These are phyloP conservation scores for Ophiognomonia clavigignenti-juglandacearum DNA, from an alignment of 2,329 filamentous ascomycete species.

Conservation along the genomic window DNA sequence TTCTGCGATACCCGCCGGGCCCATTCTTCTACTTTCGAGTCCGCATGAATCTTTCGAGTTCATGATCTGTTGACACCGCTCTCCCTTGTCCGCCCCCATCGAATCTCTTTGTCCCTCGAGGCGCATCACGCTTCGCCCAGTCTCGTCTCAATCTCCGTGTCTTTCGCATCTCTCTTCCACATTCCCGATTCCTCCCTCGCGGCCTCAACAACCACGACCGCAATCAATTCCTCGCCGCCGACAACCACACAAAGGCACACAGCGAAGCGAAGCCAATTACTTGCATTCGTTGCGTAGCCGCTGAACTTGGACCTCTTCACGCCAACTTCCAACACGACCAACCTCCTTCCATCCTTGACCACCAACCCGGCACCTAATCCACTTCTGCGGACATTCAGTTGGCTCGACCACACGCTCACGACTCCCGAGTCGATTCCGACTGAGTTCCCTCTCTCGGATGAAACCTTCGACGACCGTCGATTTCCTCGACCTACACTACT, in stretches of 20 bases:
- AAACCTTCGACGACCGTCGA: conserved; percentile 14
- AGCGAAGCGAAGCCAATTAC: too few species aligned
- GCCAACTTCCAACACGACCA: neutral
- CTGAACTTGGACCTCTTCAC: conserved; percentile 7
- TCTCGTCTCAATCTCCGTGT: conserved; percentile 11
- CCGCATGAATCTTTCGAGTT: conserved; percentile 16
- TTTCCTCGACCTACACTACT: conserved; percentile 14
- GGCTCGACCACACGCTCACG: conserved; percentile 2
- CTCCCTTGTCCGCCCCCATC: conserved; percentile 20
- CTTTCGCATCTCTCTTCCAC: conserved; percentile 17
- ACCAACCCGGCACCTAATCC: neutral
- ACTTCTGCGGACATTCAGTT: conserved; percentile 10
- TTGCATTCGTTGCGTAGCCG: neutral
- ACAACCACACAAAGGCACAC: too few species aligned
- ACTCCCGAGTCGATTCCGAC: neutral
- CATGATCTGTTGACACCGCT: conserved; percentile 10
- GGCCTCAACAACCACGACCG: conserved; percentile 14
- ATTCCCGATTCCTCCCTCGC: conserved; percentile 18
- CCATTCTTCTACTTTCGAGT: conserved; percentile 5
- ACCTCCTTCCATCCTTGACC: neutral
- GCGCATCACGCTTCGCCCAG: conserved; percentile 20
- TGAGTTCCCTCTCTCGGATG: conserved; percentile 5
- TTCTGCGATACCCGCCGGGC: conserved; percentile 3
- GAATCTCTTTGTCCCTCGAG: conserved; percentile 25
- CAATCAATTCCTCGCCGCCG: neutral